phyloP scores from a whole-genome alignment of 805 yeast species.

The Kregervanrija fluxuum region DNA sequence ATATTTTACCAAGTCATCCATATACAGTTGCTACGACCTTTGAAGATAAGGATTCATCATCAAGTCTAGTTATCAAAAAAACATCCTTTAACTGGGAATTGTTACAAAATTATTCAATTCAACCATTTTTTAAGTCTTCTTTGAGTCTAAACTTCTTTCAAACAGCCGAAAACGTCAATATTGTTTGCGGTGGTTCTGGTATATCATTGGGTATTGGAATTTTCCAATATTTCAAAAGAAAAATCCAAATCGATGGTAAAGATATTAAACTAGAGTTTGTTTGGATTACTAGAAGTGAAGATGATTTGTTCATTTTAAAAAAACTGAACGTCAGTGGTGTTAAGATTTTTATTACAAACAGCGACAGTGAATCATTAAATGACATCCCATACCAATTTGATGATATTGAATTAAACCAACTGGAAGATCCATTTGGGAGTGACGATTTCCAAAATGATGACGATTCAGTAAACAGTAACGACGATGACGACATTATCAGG shows the following conservation, averaged over 20 bases:
- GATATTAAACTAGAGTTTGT: constrained; percentile 33
- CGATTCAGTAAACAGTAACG: constrained; percentile 1
- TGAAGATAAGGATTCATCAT: constrained; percentile 24
- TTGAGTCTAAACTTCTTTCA: constrained; percentile 36
- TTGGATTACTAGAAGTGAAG: constrained; percentile 46
- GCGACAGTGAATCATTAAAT: background rate
- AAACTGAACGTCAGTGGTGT: constrained; percentile 30
- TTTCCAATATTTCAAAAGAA: constrained; percentile 32
- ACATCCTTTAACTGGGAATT: constrained; percentile 31
- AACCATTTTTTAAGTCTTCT: constrained; percentile 36
- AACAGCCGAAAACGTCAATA: constrained; percentile 41
- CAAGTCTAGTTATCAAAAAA: constrained; percentile 40
- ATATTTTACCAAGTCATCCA: constrained; percentile 61
- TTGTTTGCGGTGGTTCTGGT: constrained; percentile 72
- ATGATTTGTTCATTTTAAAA: constrained; percentile 41
- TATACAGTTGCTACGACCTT: constrained; percentile 45
- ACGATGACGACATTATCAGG: constrained; percentile 11
- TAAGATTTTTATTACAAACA: constrained; percentile 33
- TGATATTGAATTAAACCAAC: constrained; percentile 21
- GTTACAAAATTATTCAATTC: constrained; percentile 30
- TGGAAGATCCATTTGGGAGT: constrained; percentile 8
- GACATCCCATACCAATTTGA: constrained; percentile 4
- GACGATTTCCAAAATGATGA: constrained; percentile 3
- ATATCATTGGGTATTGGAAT: constrained; percentile 56
- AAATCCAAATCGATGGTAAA: constrained; percentile 15